phyloP scores from a whole-genome alignment of 1,284 basidiomycete genomes.

The Gymnopus androsaceus region DNA sequence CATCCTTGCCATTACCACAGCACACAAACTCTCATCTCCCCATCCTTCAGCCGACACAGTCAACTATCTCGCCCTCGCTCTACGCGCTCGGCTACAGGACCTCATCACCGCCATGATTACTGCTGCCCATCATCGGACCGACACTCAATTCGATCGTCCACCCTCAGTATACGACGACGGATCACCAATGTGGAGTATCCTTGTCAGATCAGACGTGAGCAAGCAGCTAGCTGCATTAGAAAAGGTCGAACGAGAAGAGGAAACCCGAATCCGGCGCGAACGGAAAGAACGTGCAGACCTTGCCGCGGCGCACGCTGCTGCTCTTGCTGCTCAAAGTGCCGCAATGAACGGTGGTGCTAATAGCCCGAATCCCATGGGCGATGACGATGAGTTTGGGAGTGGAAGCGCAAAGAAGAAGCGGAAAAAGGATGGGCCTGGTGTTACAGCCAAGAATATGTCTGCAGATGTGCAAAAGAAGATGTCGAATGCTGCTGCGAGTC shows the following conservation, averaged over 20 bases:
- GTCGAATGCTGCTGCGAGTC: slow-evolving; percentile 85
- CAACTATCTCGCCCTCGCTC: slow-evolving; percentile 77
- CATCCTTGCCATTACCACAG: slow-evolving; percentile 62
- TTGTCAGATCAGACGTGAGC: slow-evolving; percentile 70
- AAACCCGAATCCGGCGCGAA: slow-evolving; percentile 69
- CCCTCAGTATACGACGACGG: slow-evolving; percentile 64
- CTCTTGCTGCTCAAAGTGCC: slow-evolving; percentile 56
- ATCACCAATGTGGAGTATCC: slow-evolving; percentile 78
- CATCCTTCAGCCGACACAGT: slow-evolving; percentile 63
- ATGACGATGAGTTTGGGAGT: slow-evolving; percentile 44
- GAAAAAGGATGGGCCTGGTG: slow-evolving; percentile 81
- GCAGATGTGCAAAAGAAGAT: slow-evolving; percentile 88
- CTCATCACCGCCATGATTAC: slow-evolving; percentile 70
- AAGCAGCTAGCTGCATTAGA: slow-evolving; percentile 77
- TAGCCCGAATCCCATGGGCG: slow-evolving; percentile 30
- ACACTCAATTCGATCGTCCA: slow-evolving; percentile 69
- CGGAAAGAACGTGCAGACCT: slow-evolving; percentile 73
- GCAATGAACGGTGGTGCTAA: slow-evolving; percentile 30
- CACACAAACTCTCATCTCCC: slow-evolving; percentile 65
- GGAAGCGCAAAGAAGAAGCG: slow-evolving; percentile 77
- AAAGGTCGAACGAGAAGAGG: slow-evolving; percentile 78
- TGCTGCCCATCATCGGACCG: slow-evolving; percentile 71
- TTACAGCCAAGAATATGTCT: slow-evolving; percentile 83
- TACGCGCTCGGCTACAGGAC: slow-evolving; percentile 73
- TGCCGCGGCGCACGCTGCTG: slow-evolving; percentile 63